These are phyloP conservation scores for Monotropa hypopitys DNA, from an alignment of 179 eudicot genomes.

Conservation along the genomic window DNA sequence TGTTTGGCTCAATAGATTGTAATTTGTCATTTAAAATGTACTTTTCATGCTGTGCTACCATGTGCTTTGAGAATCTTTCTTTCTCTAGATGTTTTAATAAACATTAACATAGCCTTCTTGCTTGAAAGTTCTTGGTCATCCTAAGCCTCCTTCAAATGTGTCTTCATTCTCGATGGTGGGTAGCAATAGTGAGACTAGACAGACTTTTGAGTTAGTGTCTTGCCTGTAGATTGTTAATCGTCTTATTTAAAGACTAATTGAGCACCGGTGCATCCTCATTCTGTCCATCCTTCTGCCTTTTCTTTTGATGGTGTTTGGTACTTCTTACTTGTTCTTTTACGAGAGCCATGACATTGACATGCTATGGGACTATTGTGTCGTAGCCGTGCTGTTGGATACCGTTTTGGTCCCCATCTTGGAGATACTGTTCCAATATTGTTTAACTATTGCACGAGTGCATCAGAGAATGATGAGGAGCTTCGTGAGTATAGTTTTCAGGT, in stretches of 20 bases:
- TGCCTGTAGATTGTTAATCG: background rate
- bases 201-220: background rate
- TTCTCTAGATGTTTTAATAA: background rate
- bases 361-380: conserved; percentile 5
- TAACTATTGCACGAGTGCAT: conserved; percentile 69
- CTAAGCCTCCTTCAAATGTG: background rate
- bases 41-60: background rate
- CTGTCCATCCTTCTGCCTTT: background rate
- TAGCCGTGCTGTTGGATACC: conserved; percentile 97
- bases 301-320: background rate
- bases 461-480: conserved; percentile 97
- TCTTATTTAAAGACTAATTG: background rate
- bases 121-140: background rate
- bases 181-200: background rate
- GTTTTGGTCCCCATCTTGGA: conserved; percentile 90
- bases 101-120: background rate
- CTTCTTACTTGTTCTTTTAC: background rate
- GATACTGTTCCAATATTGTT: conserved; percentile 79
- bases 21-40: background rate
- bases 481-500: conserved; percentile 98
- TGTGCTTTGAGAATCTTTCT: background rate
- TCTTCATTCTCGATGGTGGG: background rate
- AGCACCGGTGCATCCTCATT: background rate
- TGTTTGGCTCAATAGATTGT: background rate
- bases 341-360: background rate